phyloP scores from a whole-genome alignment of 768 basidiomycete genomes.

The Artomyces pyxidatus region DNA sequence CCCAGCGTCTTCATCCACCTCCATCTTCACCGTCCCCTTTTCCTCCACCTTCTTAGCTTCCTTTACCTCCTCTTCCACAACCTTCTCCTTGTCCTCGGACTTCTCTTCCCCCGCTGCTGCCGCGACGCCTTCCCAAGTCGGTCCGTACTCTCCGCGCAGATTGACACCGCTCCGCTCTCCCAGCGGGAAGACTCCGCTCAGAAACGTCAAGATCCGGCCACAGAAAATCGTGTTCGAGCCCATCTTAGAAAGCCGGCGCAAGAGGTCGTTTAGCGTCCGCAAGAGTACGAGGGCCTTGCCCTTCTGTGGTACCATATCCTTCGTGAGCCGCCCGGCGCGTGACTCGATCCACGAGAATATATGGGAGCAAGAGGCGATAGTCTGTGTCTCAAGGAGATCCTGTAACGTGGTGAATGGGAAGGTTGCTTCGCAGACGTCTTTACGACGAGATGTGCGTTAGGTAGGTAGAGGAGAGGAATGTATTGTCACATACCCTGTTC shows the following conservation, averaged over 20 bases:
- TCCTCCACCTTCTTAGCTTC: constrained; percentile 24
- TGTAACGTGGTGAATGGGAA: constrained; percentile 71
- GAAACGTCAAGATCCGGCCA: constrained; percentile 81
- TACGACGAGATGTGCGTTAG: constrained; percentile 3
- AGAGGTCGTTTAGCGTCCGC: constrained; percentile 78
- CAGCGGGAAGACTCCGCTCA: constrained; percentile 79
- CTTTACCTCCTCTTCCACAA: constrained; percentile 21
- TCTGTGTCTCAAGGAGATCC: constrained; percentile 80
- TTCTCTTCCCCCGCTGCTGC: constrained; percentile 20
- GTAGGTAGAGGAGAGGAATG: not conserved
- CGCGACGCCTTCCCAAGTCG: constrained; percentile 60
- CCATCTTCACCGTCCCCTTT: constrained; percentile 43
- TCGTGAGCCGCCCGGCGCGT: constrained; percentile 61
- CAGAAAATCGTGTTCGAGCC: constrained; percentile 81
- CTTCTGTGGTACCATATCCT: constrained; percentile 76
- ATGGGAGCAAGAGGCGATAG: constrained; percentile 76
- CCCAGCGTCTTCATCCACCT: constrained; percentile 55
- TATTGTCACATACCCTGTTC: constrained; percentile 50
- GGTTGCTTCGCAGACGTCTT: constrained; percentile 71
- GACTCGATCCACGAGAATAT: constrained; percentile 85
- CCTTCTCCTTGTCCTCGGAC: constrained; percentile 25
- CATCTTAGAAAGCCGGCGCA: constrained; percentile 81
- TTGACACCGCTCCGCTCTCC: constrained; percentile 91
- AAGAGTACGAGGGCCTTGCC: constrained; percentile 82
- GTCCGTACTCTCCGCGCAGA: constrained; percentile 79